These are phyloP conservation scores for Mortierella sp. DNA, from an alignment of 371 early-diverging fungal species.

Conservation along the genomic window DNA sequence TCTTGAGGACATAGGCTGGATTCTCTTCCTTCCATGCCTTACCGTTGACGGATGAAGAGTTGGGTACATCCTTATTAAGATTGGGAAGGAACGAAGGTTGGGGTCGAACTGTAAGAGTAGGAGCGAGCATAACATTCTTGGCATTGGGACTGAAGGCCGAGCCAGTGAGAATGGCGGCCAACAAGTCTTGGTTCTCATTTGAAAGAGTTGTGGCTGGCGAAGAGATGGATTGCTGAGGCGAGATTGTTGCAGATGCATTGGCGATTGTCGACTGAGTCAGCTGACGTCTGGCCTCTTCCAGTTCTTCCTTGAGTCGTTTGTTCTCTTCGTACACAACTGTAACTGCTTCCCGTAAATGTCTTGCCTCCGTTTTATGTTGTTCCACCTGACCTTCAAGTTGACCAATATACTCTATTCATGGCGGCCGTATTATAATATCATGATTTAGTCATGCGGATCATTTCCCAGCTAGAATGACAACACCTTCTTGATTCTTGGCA, in stretches of 20 bases:
- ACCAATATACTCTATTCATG: constrained; percentile 79
- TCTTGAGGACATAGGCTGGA: constrained; percentile 33
- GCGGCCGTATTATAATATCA: not conserved
- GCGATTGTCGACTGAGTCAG: constrained; percentile 18
- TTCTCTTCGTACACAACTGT: constrained; percentile 40
- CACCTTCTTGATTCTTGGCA: not conserved
- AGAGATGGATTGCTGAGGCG: constrained; percentile 9
- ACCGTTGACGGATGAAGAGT: constrained; percentile 27
- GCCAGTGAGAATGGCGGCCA: constrained; percentile 24
- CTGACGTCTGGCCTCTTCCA: constrained; percentile 32
- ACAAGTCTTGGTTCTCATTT: constrained; percentile 27
- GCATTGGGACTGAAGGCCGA: constrained; percentile 19
- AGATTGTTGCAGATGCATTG: constrained; percentile 11
- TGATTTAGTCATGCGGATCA: not conserved
- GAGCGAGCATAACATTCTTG: constrained; percentile 21
- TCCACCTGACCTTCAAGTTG: constrained; percentile 84
- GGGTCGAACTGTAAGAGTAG: constrained; percentile 12
- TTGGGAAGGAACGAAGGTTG: constrained; percentile 32
- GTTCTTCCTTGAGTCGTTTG: constrained; percentile 34
- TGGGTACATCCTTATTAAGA: constrained; percentile 45
- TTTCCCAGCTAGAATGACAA: not conserved
- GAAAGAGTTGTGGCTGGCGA: constrained; percentile 14
- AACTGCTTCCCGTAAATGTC: constrained; percentile 47
- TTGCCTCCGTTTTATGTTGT: constrained; percentile 64
- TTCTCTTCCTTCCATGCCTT: constrained; percentile 41